Base-by-base conservation (phyloP, 2,329 filamentous ascomycete species). In the Volutella citrinella region DNA sequence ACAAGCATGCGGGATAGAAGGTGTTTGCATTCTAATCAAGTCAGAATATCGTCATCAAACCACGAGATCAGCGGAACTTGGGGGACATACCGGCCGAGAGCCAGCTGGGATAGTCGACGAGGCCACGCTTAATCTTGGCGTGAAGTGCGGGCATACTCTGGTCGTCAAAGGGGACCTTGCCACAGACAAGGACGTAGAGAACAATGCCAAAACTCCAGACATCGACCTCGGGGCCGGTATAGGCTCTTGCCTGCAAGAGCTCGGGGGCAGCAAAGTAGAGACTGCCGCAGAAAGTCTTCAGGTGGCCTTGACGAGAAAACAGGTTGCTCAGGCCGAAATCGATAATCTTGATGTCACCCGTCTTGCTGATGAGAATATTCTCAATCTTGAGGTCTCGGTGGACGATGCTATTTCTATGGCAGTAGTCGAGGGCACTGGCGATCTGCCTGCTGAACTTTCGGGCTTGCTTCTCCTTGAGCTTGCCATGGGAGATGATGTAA, bases 141-240 rank as follows among this genome's bases (percentile, higher is more conserved):
- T 98, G 93, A 30, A 98, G 71, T 45, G 95, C 90, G 21, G 91
- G 93, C 89, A 98, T 98, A 67, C 90, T 96, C 66, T 98, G 93
- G 57, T 98, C 93, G 59, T 98, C 93, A 55, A 98, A 98, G 0
- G 93, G 93, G 5, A 98, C 93, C 63, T 97, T 97, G 32, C 93
- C 93, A 57, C 93, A 97, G 5, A 97, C 93, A 42, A 98, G 66
- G 38, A 98, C 93, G 54, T 97, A 98, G 11, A 98, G 76, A 10
- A 98, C 93, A 51, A 98, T 96, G 15, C 93, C 93, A 63, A 97
- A 97, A 66, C 93, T 97, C 93, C 93, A 98, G 2, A 97, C 79
- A 56, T 98, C 93, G 18, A 98, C 93, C 59, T 98, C 93, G 1
- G 93, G 93, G 0, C 93, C 93, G 3, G 87, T 95, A 57, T 98